phyloP scores from a whole-genome alignment of 2,329 filamentous ascomycete genomes.

The Bipolaris victoriae region DNA sequence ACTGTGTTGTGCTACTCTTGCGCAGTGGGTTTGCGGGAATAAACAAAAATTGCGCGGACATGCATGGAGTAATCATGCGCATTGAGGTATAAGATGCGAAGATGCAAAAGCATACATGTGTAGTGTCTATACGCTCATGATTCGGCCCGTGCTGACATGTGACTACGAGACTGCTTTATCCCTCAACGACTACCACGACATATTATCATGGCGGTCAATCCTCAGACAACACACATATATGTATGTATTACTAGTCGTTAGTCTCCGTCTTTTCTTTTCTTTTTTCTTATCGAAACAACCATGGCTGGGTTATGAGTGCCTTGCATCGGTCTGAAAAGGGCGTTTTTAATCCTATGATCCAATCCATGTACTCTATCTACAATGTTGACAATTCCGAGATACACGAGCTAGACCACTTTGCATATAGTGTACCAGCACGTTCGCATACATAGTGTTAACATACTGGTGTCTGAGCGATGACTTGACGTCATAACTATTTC shows the following conservation, averaged over 20 bases:
- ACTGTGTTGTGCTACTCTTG: neutral
- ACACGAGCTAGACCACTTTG: too few relatives aligned
- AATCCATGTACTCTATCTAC: neutral
- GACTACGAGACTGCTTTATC: neutral
- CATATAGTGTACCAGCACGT: too few relatives aligned
- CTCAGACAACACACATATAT: neutral
- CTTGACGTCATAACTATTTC: too few relatives aligned
- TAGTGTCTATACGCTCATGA: neutral
- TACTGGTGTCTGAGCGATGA: too few relatives aligned
- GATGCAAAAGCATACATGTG: neutral
- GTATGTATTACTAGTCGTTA: neutral
- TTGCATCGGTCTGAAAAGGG: neutral
- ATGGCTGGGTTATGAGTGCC: neutral
- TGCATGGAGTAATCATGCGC: neutral
- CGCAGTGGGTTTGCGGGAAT: neutral
- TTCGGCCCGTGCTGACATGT: neutral
- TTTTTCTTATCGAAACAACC: neutral
- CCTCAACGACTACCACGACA: neutral
- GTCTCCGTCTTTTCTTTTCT: neutral
- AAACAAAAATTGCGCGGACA: neutral
- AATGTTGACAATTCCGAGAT: too few relatives aligned
- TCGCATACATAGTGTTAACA: too few relatives aligned
- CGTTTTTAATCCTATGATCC: neutral
- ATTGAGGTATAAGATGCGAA: too few relatives aligned
- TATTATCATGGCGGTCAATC: neutral